These are phyloP conservation scores for Penicillium paneum DNA, from an alignment of 2,329 filamentous ascomycete genomes.

Conservation along the genomic window DNA sequence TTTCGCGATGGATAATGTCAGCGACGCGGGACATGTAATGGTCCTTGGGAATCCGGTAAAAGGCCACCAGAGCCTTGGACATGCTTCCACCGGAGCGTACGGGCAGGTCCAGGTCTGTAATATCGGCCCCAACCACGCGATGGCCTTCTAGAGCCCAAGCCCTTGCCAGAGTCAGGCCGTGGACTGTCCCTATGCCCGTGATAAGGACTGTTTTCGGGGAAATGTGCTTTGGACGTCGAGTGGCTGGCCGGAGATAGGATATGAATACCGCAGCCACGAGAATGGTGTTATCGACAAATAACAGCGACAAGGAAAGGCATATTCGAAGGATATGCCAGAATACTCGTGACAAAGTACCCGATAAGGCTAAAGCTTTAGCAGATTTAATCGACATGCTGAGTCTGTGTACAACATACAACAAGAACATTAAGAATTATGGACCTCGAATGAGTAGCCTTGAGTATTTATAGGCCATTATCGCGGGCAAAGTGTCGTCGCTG, in stretches of 20 bases:
- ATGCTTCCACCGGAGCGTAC: constrained; percentile 55
- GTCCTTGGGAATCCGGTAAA: constrained; percentile 51
- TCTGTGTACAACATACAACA: constrained; percentile 13
- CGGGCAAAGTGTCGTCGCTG: not conserved
- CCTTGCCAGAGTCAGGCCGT: constrained; percentile 65
- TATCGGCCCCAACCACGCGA: constrained; percentile 69
- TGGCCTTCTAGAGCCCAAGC: constrained; percentile 63
- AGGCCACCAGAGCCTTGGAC: constrained; percentile 55
- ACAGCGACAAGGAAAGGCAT: constrained; percentile 27
- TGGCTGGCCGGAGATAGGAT: constrained; percentile 24
- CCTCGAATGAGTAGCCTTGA: not conserved
- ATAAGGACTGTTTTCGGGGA: constrained; percentile 60
- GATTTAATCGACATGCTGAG: constrained; percentile 12
- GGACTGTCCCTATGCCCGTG: constrained; percentile 70
- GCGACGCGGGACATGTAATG: constrained; percentile 58
- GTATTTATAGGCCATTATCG: not conserved
- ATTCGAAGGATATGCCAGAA: constrained; percentile 29
- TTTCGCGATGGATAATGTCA: constrained; percentile 57
- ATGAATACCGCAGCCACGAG: constrained; percentile 35
- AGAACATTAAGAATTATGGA: not conserved
- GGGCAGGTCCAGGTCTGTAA: constrained; percentile 46
- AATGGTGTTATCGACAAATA: constrained; percentile 52
- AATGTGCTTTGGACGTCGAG: constrained; percentile 29
- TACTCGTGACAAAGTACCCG: constrained; percentile 9
- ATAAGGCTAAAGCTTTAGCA: constrained; percentile 8